Evolutionary conservation across 208 protist species (phyloP).

Genomic region (Leishmania mexicana): DNA sequence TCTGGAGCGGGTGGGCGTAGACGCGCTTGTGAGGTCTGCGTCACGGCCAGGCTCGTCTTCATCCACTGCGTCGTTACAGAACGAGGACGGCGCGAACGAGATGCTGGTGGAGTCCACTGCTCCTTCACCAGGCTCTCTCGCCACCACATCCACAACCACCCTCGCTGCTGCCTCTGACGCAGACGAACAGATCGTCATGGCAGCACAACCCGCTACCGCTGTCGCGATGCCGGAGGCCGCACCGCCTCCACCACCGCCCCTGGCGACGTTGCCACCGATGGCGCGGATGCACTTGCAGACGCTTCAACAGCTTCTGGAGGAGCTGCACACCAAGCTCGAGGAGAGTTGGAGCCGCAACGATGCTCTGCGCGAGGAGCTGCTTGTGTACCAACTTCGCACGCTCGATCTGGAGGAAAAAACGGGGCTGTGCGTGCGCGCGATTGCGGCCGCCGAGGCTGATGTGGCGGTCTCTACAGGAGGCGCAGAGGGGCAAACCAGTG

Average conservation of each 20-base stretch:
- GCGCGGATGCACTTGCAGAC: conserved; percentile 19
- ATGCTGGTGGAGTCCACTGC: not conserved
- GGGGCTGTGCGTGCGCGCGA: conserved; percentile 8
- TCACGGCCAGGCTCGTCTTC: not conserved
- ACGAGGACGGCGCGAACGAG: not conserved
- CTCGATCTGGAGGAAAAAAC: conserved; percentile 30
- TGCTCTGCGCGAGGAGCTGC: conserved; percentile 30
- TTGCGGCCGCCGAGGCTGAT: not conserved
- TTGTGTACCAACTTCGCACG: conserved; percentile 31
- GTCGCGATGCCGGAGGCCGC: not conserved
- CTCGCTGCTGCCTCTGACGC: not conserved
- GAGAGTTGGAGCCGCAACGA: conserved; percentile 43
- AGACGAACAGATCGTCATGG: not conserved
- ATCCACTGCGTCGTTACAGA: not conserved
- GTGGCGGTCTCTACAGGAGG: not conserved
- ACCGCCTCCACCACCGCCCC: not conserved
- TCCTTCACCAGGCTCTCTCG: not conserved
- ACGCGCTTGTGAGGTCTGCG: conserved; percentile 21
- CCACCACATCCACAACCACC: not conserved
- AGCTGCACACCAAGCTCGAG: conserved; percentile 34
- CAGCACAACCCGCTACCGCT: not conserved
- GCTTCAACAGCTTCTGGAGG: conserved; percentile 30
- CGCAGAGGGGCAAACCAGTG: not conserved
- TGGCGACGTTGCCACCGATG: not conserved
- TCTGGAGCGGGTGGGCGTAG: conserved; percentile 18